Evolutionary conservation across 2,329 filamentous ascomycete genomes (phyloP).

Genomic region (Gliomastix tumulicola): DNA sequence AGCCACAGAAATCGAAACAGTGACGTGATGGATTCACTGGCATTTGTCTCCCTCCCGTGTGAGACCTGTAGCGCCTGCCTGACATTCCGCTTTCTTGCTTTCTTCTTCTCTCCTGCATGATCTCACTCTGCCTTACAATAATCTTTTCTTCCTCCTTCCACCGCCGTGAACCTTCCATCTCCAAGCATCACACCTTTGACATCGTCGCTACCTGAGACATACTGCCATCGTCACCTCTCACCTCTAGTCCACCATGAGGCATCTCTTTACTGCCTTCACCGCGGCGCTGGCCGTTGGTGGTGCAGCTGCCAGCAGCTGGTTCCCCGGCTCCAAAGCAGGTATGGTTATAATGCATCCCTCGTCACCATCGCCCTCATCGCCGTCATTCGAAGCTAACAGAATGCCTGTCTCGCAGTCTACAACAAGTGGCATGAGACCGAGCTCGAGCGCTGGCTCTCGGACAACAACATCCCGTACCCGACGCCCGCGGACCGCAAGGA

Average conservation of each 20-base stretch:
- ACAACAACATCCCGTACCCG: slow-evolving; percentile 88
- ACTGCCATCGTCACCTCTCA: not conserved
- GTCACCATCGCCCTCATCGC: not conserved
- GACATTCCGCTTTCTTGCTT: too few species aligned
- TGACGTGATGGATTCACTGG: too few species aligned
- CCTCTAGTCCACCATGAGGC: slow-evolving; percentile 68
- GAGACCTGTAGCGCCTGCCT: too few species aligned
- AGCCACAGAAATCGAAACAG: too few species aligned
- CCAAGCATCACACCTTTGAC: slow-evolving; percentile 1
- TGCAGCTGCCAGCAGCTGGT: slow-evolving; percentile 73
- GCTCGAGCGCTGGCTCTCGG: slow-evolving; percentile 92
- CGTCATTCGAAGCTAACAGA: not conserved
- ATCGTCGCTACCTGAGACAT: slow-evolving; percentile 1
- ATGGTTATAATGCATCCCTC: too few species aligned
- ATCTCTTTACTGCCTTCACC: slow-evolving; percentile 63
- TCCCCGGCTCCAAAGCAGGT: slow-evolving; percentile 70
- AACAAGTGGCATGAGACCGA: slow-evolving; percentile 99
- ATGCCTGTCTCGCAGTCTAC: slow-evolving; percentile 76
- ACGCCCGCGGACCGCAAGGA: slow-evolving; percentile 86
- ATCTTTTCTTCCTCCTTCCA: slow-evolving; percentile 1
- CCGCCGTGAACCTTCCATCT: not conserved
- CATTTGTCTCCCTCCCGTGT: too few species aligned
- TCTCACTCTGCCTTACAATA: too few species aligned
- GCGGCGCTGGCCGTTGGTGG: slow-evolving; percentile 65
- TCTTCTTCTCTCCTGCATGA: slow-evolving; percentile 2